A percentile compares a stretch with the other conserved stretches of the same genome.
Evolutionary conservation across 169 alveolate species (phyloP).

Genomic region (Plasmodium malariae): DNA sequence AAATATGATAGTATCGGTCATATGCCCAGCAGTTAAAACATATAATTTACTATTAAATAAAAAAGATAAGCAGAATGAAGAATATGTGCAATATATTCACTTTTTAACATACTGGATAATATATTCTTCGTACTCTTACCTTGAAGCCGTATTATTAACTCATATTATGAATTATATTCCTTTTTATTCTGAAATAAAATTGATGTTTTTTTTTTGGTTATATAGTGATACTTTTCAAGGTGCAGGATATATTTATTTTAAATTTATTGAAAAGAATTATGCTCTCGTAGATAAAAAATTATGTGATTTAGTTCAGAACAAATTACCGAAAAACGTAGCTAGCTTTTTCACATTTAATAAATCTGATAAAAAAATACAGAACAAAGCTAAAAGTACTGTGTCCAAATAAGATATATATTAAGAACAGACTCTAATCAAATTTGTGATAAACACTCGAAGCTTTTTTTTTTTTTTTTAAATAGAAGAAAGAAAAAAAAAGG

Average conservation of each 20-base stretch:
- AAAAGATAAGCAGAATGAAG: conserved; percentile 57
- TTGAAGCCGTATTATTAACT: conserved; percentile 72
- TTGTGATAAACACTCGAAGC: no score
- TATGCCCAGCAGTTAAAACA: conserved; percentile 69
- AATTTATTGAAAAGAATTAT: conserved; percentile 55
- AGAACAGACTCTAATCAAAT: no score
- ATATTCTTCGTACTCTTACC: conserved; percentile 74
- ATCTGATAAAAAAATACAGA: conserved; percentile 43
- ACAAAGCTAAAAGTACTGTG: conserved; percentile 51
- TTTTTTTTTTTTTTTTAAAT: no score
- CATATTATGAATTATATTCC: conserved; percentile 78
- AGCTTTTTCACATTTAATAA: conserved; percentile 43
- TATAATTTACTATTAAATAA: conserved; percentile 47
- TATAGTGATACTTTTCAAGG: conserved; percentile 85
- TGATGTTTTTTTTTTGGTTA: conserved; percentile 84
- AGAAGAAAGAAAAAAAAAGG: neutral
- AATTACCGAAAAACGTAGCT: conserved; percentile 31
- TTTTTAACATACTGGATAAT: conserved; percentile 84
- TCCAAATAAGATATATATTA: conserved; percentile 59
- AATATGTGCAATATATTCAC: conserved; percentile 77
- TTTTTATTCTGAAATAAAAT: conserved; percentile 81
- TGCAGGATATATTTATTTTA: conserved; percentile 84
- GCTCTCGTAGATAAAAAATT: conserved; percentile 44
- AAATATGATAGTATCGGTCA: conserved; percentile 55
- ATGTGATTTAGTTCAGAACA: conserved; percentile 34